A percentile compares a stretch with the other conserved stretches of the same genome.
Evolutionary conservation across 139 green algal genomes (phyloP).

Genomic region (Tetraselmis chui): DNA sequence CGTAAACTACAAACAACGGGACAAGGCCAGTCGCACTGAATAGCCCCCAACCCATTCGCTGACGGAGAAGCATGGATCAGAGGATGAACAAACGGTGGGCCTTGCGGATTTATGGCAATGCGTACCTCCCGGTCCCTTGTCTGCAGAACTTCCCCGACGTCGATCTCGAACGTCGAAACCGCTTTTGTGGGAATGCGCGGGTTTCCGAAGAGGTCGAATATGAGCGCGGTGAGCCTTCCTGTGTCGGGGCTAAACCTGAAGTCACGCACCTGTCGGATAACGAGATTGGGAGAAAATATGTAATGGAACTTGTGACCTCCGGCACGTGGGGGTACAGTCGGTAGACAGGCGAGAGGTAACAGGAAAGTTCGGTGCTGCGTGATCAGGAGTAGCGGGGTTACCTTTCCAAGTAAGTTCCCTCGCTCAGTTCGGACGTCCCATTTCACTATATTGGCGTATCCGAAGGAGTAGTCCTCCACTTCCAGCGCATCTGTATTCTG

Average conservation of each 20-base stretch:
- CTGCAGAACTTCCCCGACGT: neutral
- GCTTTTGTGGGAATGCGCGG: neutral
- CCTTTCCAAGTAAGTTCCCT: neutral
- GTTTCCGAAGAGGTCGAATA: neutral
- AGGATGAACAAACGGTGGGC: too few relatives aligned
- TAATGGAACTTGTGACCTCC: too few relatives aligned
- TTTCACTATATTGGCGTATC: neutral
- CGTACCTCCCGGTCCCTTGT: neutral
- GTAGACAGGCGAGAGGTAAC: too few relatives aligned
- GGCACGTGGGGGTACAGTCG: too few relatives aligned
- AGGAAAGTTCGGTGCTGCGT: too few relatives aligned
- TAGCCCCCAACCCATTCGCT: too few relatives aligned
- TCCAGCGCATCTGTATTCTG: neutral
- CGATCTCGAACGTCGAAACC: neutral
- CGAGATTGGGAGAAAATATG: too few relatives aligned
- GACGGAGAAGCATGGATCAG: neutral
- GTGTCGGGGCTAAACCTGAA: neutral
- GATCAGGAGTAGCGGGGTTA: too few relatives aligned
- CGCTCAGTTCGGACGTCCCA: neutral
- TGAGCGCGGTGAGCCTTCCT: neutral
- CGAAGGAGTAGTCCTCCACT: neutral
- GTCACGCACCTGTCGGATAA: neutral
- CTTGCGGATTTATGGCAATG: too few relatives aligned
- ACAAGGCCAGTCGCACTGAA: too few relatives aligned
- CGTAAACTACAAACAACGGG: neutral